Percentiles rank a stretch among this genome's conserved stretches.
Evolutionary conservation across 2,329 filamentous ascomycete species (phyloP).

Genomic region (Colletotrichum sp.): DNA sequence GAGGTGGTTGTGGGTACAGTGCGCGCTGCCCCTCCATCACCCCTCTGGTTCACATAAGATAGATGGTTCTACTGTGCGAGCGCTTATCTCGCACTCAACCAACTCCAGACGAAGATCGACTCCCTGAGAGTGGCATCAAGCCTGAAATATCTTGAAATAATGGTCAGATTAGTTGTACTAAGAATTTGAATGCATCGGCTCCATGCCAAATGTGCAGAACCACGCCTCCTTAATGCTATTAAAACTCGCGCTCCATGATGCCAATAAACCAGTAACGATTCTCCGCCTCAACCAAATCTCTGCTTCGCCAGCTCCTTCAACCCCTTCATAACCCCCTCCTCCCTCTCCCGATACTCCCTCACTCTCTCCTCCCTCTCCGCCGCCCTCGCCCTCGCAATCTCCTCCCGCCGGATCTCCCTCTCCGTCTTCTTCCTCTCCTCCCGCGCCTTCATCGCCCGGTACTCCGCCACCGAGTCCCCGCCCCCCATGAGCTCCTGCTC

Average conservation of each 20-base stretch:
- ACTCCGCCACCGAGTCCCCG: conserved; percentile 67
- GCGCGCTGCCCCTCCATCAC: not conserved
- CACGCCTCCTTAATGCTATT: not conserved
- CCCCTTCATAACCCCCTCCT: conserved; percentile 85
- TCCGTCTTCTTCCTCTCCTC: conserved; percentile 81
- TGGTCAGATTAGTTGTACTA: not conserved
- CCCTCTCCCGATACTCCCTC: conserved; percentile 72
- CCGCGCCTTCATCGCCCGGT: conserved; percentile 69
- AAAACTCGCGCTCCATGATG: not conserved
- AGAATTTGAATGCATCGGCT: not conserved
- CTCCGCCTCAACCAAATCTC: conserved; percentile 67
- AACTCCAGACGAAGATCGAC: not conserved
- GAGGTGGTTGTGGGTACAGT: conserved; percentile 19
- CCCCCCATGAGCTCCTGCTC: conserved; percentile 83
- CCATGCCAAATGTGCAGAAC: not conserved
- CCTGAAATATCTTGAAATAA: not conserved
- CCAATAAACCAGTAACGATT: not conserved
- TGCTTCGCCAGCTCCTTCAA: conserved; percentile 79
- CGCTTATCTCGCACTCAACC: not conserved
- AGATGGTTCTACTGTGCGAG: not conserved
- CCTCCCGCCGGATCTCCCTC: conserved; percentile 81
- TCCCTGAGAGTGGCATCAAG: not conserved
- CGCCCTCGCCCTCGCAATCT: conserved; percentile 73
- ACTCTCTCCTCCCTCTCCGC: conserved; percentile 83
- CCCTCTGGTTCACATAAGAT: not conserved